phyloP scores from a whole-genome alignment of 1,139 yeast genomes.

The Arxiozyma heterogenica region DNA sequence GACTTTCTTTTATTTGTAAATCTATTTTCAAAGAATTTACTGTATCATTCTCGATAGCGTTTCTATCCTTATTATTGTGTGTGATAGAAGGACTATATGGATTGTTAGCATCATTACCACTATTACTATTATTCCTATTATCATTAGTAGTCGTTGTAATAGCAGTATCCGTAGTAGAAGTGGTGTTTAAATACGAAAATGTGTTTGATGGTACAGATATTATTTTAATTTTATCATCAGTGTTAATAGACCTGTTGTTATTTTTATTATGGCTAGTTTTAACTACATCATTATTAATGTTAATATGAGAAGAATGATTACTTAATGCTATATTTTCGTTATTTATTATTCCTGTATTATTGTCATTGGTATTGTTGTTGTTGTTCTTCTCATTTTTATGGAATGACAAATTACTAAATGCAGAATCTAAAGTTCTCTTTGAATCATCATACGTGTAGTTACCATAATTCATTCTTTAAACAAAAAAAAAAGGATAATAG shows the following conservation, averaged over 20 bases:
- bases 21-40: slow-evolving; percentile 5
- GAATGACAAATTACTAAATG: slow-evolving; percentile 9
- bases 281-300: background rate
- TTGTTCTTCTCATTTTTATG: slow-evolving; percentile 8
- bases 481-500: background rate
- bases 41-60: background rate
- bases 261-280: background rate
- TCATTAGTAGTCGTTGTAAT: background rate
- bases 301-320: background rate
- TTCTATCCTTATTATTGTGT: background rate
- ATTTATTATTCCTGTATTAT: background rate
- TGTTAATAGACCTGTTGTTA: background rate
- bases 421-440: slow-evolving; percentile 8
- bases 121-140: background rate
- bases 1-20: slow-evolving; percentile 34
- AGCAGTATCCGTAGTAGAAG: background rate
- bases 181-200: background rate
- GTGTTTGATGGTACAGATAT: background rate
- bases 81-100: background rate
- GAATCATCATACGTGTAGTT: slow-evolving; percentile 10
- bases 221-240: background rate
- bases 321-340: background rate
- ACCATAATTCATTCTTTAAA: slow-evolving; percentile 6
- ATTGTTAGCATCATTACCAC: background rate
- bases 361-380: background rate